Conservation (phyloP, 257 asterid genomes). For the Cruciata laevipes region DNA sequence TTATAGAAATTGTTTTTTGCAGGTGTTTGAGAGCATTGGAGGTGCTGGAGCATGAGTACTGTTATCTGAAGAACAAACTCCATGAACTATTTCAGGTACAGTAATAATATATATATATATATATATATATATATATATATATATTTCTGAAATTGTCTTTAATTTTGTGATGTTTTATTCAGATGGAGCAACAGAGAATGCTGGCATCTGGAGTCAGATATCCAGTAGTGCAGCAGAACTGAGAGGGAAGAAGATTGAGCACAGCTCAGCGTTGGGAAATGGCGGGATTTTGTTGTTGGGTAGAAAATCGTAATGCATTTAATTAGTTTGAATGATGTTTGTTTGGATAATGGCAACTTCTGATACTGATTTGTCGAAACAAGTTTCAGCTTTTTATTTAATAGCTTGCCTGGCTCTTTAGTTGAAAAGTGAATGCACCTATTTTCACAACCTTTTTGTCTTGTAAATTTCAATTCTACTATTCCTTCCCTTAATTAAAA, state of each 20-base stretch:
- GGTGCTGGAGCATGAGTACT: conserved; percentile 69
- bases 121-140: neutral
- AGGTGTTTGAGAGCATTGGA: conserved; percentile 88
- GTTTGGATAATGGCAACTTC: conserved; percentile 17
- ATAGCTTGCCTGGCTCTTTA: conserved; percentile 2
- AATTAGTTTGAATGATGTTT: conserved; percentile 13
- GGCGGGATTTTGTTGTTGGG: conserved; percentile 28
- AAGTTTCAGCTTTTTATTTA: conserved; percentile 21
- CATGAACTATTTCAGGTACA: conserved; percentile 77
- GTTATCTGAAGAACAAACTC: conserved; percentile 84
- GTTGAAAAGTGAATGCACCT: neutral
- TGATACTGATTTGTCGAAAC: conserved; percentile 19
- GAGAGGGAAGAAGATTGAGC: neutral
- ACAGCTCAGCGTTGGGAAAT: conserved; percentile 8
- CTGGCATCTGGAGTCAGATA: conserved; percentile 75
- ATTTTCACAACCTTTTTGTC: neutral
- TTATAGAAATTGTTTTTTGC: neutral
- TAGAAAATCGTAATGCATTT: neutral
- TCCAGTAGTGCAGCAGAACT: conserved; percentile 31
- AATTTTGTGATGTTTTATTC: conserved; percentile 2
- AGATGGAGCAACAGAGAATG: conserved; percentile 86
- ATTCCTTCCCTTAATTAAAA: neutral
- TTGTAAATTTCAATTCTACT: neutral
- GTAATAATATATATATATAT: neutral
- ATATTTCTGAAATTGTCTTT: neutral